These are phyloP conservation scores for Cyberlindnera galapagoensis DNA, from an alignment of 805 yeast species.

Conservation along the genomic window DNA sequence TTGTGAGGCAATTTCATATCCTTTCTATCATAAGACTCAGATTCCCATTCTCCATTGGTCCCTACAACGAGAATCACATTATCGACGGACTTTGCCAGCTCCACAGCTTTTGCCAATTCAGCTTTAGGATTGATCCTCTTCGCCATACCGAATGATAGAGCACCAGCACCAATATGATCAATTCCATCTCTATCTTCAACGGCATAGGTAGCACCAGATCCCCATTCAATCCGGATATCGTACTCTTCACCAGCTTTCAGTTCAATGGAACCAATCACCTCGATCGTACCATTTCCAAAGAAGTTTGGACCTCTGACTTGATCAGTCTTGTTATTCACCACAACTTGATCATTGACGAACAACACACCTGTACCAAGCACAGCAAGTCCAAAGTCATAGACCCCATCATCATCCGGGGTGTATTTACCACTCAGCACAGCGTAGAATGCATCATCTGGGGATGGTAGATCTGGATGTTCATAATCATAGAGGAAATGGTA, in stretches of 20 bases:
- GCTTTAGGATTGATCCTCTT: slow-evolving; percentile 21
- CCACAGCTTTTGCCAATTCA: slow-evolving; percentile 34
- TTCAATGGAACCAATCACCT: slow-evolving; percentile 30
- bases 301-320: slow-evolving; percentile 45
- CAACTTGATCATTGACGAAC: slow-evolving; percentile 41
- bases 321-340: slow-evolving; percentile 47
- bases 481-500: slow-evolving; percentile 22
- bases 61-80: slow-evolving; percentile 49
- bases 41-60: slow-evolving; percentile 48
- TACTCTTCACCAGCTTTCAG: slow-evolving; percentile 39
- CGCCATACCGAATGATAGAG: slow-evolving; percentile 26
- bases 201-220: slow-evolving; percentile 35
- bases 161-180: slow-evolving; percentile 31
- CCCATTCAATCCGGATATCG: slow-evolving; percentile 40
- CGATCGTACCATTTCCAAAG: slow-evolving; percentile 48
- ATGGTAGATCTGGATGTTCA: slow-evolving; percentile 16
- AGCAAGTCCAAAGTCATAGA: slow-evolving; percentile 45
- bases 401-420: slow-evolving; percentile 38
- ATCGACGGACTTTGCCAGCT: slow-evolving; percentile 40
- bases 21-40: slow-evolving; percentile 52
- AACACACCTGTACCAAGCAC: slow-evolving; percentile 49
- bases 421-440: slow-evolving; percentile 38
- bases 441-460: slow-evolving; percentile 28
- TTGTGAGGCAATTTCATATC: slow-evolving; percentile 45
- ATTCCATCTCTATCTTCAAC: too few relatives aligned